phyloP scores from a whole-genome alignment of 1,284 basidiomycete species.

The Sporisorium iseilematis-ciliati region DNA sequence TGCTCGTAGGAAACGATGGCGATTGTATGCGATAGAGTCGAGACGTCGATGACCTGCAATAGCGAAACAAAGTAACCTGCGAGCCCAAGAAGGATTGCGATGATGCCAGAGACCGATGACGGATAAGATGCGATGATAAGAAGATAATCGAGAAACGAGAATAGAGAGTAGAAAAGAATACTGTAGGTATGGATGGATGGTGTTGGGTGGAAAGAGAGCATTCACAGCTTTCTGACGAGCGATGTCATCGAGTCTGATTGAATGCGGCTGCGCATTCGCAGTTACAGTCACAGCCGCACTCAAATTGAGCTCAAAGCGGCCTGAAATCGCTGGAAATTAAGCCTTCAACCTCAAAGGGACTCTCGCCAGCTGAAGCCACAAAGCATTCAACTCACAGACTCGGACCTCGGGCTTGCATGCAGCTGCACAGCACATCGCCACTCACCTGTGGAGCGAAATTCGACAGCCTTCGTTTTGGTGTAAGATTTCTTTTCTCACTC shows the following conservation, averaged over 20 bases:
- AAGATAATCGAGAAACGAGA: neutral
- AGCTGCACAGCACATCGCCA: conserved; percentile 21
- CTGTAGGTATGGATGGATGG: neutral
- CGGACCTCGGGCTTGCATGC: conserved; percentile 13
- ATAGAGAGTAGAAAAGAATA: neutral
- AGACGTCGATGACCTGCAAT: conserved; percentile 7
- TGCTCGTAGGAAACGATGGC: conserved; percentile 16
- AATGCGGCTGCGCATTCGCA: neutral
- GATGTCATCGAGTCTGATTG: neutral
- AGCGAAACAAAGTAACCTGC: conserved; percentile 17
- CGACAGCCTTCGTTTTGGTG: conserved; percentile 15
- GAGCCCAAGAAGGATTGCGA: conserved; percentile 3
- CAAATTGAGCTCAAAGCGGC: too few species aligned
- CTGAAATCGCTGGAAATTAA: neutral
- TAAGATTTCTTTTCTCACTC: conserved; percentile 24
- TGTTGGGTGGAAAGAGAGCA: conserved; percentile 1
- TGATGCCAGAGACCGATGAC: conserved; percentile 1
- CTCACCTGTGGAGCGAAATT: conserved; percentile 13
- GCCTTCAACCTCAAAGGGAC: neutral
- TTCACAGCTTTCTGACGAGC: too few species aligned
- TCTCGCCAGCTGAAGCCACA: conserved; percentile 2
- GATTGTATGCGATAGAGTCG: conserved; percentile 12
- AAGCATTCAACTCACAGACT: conserved; percentile 20
- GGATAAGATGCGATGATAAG: neutral
- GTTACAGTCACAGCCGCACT: too few species aligned